phyloP scores from a whole-genome alignment of 2,329 filamentous ascomycete species.

The Penicillium sp. region DNA sequence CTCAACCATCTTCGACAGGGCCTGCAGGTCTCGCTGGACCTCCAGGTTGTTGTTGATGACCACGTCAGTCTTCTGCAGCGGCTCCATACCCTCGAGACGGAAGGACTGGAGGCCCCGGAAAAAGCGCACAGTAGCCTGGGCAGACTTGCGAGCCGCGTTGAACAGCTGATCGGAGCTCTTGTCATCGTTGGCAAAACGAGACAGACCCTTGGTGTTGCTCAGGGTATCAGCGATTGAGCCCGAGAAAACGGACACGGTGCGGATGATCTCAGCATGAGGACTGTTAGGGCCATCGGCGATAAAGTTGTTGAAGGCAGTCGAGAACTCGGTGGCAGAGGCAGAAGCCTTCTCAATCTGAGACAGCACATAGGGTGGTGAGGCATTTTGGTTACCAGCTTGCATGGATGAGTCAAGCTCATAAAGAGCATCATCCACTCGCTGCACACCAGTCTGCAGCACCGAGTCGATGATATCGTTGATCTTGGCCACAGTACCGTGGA shows the following conservation, averaged over 20 bases:
- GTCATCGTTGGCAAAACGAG: slow-evolving; percentile 89
- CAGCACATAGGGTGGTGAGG: slow-evolving; percentile 88
- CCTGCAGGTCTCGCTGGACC: slow-evolving; percentile 90
- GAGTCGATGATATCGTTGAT: slow-evolving; percentile 98
- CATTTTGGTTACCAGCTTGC: slow-evolving; percentile 98
- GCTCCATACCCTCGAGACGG: slow-evolving; percentile 85
- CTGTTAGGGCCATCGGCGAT: slow-evolving; percentile 95
- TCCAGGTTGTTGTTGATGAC: slow-evolving; percentile 98
- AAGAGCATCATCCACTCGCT: slow-evolving; percentile 91
- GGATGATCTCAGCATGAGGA: slow-evolving; percentile 87
- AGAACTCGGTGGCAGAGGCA: slow-evolving; percentile 92
- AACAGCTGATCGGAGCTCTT: slow-evolving; percentile 89
- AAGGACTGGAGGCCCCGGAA: slow-evolving; percentile 94
- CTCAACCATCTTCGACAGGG: slow-evolving; percentile 90
- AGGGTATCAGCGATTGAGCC: slow-evolving; percentile 91
- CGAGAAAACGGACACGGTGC: slow-evolving; percentile 85
- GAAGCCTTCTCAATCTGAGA: slow-evolving; percentile 98
- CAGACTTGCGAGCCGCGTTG: slow-evolving; percentile 79
- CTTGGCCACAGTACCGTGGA: slow-evolving; percentile 84
- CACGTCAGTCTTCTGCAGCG: slow-evolving; percentile 91
- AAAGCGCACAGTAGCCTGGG: slow-evolving; percentile 86
- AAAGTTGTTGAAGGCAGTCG: slow-evolving; percentile 97
- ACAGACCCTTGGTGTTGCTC: slow-evolving; percentile 94
- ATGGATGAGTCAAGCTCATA: slow-evolving; percentile 97
- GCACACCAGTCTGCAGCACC: slow-evolving; percentile 87